phyloP scores from a whole-genome alignment of 1,284 basidiomycete genomes.

The Malassezia psittaci region DNA sequence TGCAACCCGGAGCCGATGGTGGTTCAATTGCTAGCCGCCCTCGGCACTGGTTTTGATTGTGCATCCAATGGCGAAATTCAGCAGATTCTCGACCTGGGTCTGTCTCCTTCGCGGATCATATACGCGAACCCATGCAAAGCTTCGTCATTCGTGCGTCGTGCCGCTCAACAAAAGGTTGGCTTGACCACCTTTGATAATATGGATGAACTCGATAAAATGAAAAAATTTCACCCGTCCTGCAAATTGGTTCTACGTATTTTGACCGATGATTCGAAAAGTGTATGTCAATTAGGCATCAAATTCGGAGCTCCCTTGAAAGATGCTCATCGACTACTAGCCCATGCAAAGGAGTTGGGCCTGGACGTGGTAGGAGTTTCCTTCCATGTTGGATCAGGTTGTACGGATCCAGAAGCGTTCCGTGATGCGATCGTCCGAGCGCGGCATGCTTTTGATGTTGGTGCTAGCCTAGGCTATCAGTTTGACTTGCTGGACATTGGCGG shows the following conservation, averaged over 20 bases:
- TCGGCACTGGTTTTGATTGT: conserved; percentile 92
- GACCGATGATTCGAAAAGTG: conserved; percentile 88
- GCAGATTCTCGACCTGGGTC: conserved; percentile 63
- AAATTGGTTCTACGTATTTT: conserved; percentile 87
- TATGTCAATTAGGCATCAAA: conserved; percentile 88
- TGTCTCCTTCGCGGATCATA: conserved; percentile 61
- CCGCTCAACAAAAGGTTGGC: conserved; percentile 67
- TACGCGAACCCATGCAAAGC: conserved; percentile 99
- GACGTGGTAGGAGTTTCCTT: conserved; percentile 92
- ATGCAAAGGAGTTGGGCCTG: conserved; percentile 68
- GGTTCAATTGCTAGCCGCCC: conserved; percentile 72
- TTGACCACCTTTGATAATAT: conserved; percentile 97
- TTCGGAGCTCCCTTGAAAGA: conserved; percentile 83
- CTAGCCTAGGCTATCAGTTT: conserved; percentile 70
- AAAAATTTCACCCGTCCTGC: conserved; percentile 67
- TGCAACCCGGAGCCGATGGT: conserved; percentile 96
- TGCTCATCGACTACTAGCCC: conserved; percentile 68
- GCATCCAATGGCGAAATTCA: conserved; percentile 93
- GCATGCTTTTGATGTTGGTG: conserved; percentile 76
- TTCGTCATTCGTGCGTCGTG: conserved; percentile 76
- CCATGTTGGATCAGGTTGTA: conserved; percentile 95
- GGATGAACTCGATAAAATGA: conserved; percentile 94
- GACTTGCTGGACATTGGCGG: conserved; percentile 84
- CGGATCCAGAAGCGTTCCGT: conserved; percentile 76
- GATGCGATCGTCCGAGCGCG: conserved; percentile 80